These are phyloP conservation scores for Aspergillus wentii DNA, from an alignment of 495 filamentous ascomycete species.

Conservation along the genomic window DNA sequence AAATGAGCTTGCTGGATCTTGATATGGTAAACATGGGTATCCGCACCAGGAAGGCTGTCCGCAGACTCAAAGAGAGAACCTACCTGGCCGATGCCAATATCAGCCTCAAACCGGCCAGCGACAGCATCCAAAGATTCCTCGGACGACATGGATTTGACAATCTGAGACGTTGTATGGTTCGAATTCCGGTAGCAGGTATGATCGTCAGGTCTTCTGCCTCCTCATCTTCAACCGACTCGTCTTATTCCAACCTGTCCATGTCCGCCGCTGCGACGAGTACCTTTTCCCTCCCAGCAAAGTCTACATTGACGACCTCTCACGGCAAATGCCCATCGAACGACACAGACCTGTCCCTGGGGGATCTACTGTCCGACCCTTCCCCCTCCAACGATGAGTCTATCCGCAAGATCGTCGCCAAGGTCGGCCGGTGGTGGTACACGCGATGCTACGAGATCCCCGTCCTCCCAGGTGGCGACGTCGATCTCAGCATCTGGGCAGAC, in stretches of 20 bases:
- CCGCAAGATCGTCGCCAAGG: slow-evolving; percentile 83
- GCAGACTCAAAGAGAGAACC: slow-evolving; percentile 71
- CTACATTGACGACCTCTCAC: slow-evolving; percentile 21
- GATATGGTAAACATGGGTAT: slow-evolving; percentile 86
- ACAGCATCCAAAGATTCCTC: slow-evolving; percentile 71
- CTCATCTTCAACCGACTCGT: slow-evolving; percentile 25
- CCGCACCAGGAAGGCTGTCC: slow-evolving; percentile 67
- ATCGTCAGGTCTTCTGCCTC: slow-evolving; percentile 44
- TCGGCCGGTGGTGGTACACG: slow-evolving; percentile 95
- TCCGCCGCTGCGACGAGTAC: slow-evolving; percentile 19
- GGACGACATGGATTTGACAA: slow-evolving; percentile 77
- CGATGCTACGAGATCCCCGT: slow-evolving; percentile 79
- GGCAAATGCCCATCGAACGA: slow-evolving; percentile 37
- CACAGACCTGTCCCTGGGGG: slow-evolving; percentile 56
- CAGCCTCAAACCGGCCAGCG: slow-evolving; percentile 68
- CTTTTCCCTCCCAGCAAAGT: slow-evolving; percentile 21
- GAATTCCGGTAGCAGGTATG: slow-evolving; percentile 78
- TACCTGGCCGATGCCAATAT: slow-evolving; percentile 57
- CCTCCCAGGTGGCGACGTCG: slow-evolving; percentile 44
- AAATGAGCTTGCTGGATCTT: slow-evolving; percentile 78
- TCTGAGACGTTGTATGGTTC: slow-evolving; percentile 81
- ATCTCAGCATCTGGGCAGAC: slow-evolving; percentile 76
- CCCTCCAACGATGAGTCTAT: slow-evolving; percentile 70
- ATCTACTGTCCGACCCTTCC: slow-evolving; percentile 62
- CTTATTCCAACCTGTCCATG: slow-evolving; percentile 15